Percentiles rank a stretch among this genome's conserved stretches.
Conservation (phyloP, 805 yeast genomes). For the Clavispora fructus region DNA sequence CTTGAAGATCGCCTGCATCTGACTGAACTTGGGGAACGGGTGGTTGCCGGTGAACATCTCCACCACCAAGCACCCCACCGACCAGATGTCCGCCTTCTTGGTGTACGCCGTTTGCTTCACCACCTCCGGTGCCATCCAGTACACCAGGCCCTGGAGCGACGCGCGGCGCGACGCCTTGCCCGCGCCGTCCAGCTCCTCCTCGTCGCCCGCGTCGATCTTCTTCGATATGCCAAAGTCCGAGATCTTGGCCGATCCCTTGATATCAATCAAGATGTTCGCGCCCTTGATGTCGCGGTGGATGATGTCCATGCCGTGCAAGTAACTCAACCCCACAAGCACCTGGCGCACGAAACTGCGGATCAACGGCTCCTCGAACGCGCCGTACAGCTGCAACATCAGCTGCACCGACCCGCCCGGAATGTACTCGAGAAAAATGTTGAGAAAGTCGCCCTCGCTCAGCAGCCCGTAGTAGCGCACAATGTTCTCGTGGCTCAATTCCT, state of each 20-base stretch:
- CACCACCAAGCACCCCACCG: slow-evolving; percentile 87
- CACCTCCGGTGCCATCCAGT: slow-evolving; percentile 99
- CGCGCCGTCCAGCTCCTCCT: slow-evolving; percentile 11
- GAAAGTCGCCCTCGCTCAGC: slow-evolving; percentile 59
- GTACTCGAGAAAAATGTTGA: slow-evolving; percentile 66
- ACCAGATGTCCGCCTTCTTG: slow-evolving; percentile 94
- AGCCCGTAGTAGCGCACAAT: slow-evolving; percentile 92
- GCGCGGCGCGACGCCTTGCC: slow-evolving; percentile 51
- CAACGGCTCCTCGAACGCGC: slow-evolving; percentile 75
- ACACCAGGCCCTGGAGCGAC: slow-evolving; percentile 79
- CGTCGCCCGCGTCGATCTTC: slow-evolving; percentile 26
- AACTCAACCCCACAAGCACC: slow-evolving; percentile 67
- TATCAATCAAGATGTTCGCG: slow-evolving; percentile 77
- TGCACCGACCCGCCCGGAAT: slow-evolving; percentile 50
- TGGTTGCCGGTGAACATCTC: slow-evolving; percentile 96
- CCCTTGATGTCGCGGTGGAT: slow-evolving; percentile 88
- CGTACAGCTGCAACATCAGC: slow-evolving; percentile 64
- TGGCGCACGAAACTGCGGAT: slow-evolving; percentile 70
- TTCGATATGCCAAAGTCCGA: slow-evolving; percentile 82
- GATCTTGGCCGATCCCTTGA: slow-evolving; percentile 75
- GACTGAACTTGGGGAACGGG: slow-evolving; percentile 92
- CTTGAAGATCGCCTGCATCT: slow-evolving; percentile 94
- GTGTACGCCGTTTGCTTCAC: slow-evolving; percentile 91
- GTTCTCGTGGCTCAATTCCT: slow-evolving; percentile 81
- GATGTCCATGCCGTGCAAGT: slow-evolving; percentile 68